Percentiles rank a stretch among this genome's conserved stretches.
Conservation (phyloP, 83 land plant species). For the Larix sibirica region DNA sequence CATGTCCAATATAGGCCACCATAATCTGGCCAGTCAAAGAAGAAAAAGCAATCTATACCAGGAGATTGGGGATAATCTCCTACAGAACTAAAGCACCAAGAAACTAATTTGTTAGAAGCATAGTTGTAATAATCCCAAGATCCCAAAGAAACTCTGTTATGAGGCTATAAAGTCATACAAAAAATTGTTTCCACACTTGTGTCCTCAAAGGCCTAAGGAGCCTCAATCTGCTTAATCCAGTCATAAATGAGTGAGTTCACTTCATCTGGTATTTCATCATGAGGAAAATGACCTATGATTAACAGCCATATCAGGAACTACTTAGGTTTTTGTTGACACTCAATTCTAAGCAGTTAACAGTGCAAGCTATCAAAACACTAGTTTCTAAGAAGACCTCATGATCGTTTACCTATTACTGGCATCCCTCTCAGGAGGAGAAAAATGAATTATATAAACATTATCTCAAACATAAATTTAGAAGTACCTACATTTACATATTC, state of each 20-base stretch:
- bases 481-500: conserved; percentile 64
- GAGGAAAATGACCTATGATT: conserved; percentile 72
- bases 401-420: no score
- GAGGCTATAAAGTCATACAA: neutral
- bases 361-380: neutral
- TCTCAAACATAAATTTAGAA: neutral
- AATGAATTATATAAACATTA: neutral
- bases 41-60: no score
- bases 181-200: neutral
- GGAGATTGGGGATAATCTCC: no score
- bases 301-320: neutral
- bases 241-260: no score
- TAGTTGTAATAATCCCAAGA: neutral
- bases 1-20: no score
- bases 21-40: no score
- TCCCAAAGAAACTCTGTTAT: neutral
- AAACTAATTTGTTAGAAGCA: no score
- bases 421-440: neutral
- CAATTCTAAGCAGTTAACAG: neutral
- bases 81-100: no score
- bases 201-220: no score
- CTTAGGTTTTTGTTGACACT: neutral
- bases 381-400: neutral
- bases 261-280: conserved; percentile 71
- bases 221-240: conserved; percentile 40